Evolutionary conservation across 495 filamentous ascomycete species (phyloP).

Genomic region (Rostrohypoxylon terebratum): DNA sequence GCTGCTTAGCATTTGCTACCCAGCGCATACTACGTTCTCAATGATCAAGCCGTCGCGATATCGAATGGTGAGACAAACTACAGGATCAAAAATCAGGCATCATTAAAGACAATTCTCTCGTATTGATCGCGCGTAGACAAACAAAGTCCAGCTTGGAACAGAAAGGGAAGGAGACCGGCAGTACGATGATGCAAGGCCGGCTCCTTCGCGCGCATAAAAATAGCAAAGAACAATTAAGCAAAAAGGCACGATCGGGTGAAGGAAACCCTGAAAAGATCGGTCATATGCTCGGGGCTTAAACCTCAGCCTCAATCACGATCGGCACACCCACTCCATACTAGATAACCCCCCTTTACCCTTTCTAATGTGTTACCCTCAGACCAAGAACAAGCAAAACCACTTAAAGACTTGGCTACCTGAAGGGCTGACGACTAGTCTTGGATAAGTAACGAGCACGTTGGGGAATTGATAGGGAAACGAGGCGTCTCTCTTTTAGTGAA

Average conservation of each 20-base stretch:
- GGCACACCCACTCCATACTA: conserved; percentile 4
- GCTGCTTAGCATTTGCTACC: conserved; percentile 1
- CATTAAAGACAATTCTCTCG: neutral
- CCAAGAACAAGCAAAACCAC: neutral
- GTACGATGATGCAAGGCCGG: neutral
- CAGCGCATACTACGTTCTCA: neutral
- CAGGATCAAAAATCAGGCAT: neutral
- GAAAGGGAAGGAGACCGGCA: conserved; percentile 27
- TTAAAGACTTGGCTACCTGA: neutral
- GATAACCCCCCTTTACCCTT: neutral
- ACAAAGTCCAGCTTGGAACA: neutral
- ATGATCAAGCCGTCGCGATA: conserved; percentile 4
- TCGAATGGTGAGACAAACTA: conserved; percentile 2
- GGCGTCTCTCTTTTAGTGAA: neutral
- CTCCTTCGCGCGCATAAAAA: conserved; percentile 3
- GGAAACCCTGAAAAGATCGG: conserved; percentile 26
- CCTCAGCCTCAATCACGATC: conserved; percentile 39
- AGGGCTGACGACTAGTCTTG: conserved; percentile 6
- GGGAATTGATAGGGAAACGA: conserved; percentile 32
- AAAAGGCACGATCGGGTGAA: neutral
- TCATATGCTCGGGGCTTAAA: conserved; percentile 23
- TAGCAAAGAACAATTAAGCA: neutral
- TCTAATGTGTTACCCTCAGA: neutral
- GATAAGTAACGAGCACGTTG: conserved; percentile 30
- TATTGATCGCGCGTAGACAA: neutral